Evolutionary conservation across 495 filamentous ascomycete species (phyloP).

Genomic region (Penicillium alfredii): DNA sequence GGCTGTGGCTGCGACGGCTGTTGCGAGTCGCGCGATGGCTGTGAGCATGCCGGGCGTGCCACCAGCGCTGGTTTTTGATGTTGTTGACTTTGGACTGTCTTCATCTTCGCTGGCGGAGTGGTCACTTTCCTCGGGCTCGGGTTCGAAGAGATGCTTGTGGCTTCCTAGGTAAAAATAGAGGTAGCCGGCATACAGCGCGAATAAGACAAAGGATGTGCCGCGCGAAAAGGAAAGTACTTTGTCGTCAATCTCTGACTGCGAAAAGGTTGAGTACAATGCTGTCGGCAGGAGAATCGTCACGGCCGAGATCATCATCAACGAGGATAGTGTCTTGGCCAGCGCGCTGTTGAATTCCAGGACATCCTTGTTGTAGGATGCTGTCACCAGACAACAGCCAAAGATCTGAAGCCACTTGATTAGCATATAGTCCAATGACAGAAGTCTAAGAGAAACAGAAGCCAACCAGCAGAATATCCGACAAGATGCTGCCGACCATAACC

Average conservation of each 20-base stretch:
- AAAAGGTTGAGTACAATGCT: slow-evolving; percentile 27
- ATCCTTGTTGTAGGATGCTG: slow-evolving; percentile 12
- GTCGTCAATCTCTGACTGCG: slow-evolving; percentile 24
- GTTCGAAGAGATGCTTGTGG: slow-evolving; percentile 26
- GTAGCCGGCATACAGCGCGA: slow-evolving; percentile 64
- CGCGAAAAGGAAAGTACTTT: slow-evolving; percentile 36
- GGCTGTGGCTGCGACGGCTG: slow-evolving; percentile 16
- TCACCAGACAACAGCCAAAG: slow-evolving; percentile 18
- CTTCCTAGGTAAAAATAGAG: slow-evolving; percentile 45
- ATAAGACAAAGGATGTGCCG: slow-evolving; percentile 42
- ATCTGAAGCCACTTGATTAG: slow-evolving; percentile 4
- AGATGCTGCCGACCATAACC: slow-evolving; percentile 21
- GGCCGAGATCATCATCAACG: slow-evolving; percentile 19
- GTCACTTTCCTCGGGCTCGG: too few relatives aligned
- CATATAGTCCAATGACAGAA: too few relatives aligned
- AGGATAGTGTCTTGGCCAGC: slow-evolving; percentile 20
- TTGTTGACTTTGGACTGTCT: too few relatives aligned
- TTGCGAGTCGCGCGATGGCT: slow-evolving; percentile 29
- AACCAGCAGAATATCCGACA: slow-evolving; percentile 34
- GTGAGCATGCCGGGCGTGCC: slow-evolving; percentile 1
- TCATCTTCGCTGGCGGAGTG: slow-evolving; percentile 18
- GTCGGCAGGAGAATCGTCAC: slow-evolving; percentile 21
- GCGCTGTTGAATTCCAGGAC: slow-evolving; percentile 49
- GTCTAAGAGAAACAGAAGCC: too few relatives aligned
- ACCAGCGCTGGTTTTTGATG: too few relatives aligned